Conservation (phyloP, 2,329 filamentous ascomycete species). For the Diplodia seriata region DNA sequence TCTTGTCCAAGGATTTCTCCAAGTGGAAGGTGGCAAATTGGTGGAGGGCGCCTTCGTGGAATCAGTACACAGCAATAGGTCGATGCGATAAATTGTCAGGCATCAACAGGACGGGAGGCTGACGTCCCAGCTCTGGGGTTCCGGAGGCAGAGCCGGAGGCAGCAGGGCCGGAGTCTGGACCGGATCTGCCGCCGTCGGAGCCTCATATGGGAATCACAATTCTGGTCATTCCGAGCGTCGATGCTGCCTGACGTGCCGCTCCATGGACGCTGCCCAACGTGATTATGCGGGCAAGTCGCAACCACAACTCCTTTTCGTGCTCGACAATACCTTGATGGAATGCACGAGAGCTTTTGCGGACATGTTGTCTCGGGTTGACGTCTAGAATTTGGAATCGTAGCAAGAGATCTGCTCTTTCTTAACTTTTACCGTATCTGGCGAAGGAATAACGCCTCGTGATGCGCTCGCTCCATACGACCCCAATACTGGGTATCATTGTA, state of each 20-base stretch:
- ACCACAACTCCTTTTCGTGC: background rate
- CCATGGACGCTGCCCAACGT: background rate
- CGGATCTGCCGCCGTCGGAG: background rate
- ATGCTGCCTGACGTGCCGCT: conserved; percentile 19
- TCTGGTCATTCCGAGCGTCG: background rate
- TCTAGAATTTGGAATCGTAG: conserved; percentile 16
- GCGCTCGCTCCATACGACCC: conserved; percentile 2
- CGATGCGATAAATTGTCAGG: background rate
- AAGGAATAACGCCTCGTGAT: conserved; percentile 10
- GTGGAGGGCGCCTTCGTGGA: background rate
- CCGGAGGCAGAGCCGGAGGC: background rate
- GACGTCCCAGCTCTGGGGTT: background rate
- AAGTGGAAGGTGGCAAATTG: background rate
- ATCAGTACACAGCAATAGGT: too few relatives aligned
- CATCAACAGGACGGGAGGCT: conserved; percentile 1
- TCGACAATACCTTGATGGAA: background rate
- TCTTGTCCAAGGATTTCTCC: background rate
- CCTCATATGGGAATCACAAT: background rate
- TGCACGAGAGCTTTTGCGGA: too few relatives aligned
- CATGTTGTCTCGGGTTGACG: background rate
- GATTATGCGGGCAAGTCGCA: background rate
- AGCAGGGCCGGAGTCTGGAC: background rate
- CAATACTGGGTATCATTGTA: conserved; percentile 15
- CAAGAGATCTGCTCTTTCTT: conserved; percentile 6
- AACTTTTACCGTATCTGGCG: conserved; percentile 12